Base-by-base conservation (phyloP, 73 alveolate genomes). In the Diophrys appendiculata region DNA sequence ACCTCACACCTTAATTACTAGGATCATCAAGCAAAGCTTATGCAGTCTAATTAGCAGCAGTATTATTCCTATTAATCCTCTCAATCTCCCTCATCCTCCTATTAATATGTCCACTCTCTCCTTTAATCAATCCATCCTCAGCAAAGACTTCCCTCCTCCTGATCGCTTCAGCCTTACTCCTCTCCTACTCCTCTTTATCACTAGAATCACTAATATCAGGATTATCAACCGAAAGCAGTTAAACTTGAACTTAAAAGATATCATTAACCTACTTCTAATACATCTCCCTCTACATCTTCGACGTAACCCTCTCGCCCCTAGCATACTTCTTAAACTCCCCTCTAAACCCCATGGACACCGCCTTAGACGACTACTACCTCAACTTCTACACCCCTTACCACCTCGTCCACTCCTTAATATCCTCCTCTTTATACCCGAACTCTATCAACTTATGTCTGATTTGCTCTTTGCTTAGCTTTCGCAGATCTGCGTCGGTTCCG, bases 401-500 rank as follows among this genome's bases (percentile, higher is more conserved):
- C 64, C 97, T 78, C 52, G 91, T 90, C 80, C 86, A 54, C 28
- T 68, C 72, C 71, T 80, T 82, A 24, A 96, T 82, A 23, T 81
- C 87, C 31, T 91, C 98, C 65, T 85, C 92, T 34, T 88, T 91
- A 54, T 76, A 78, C 24, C 99, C 99, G 26, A 92, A 77, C 64
- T 92, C 94, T 31, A 87, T 60, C 82, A 95, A 81, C 73, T 81
- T 88, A 29, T 85, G 84, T 84, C 82, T 82, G 32, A 95, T 94
- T 31, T 88, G 96, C 70, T 93, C 96, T 80, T 93, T 94, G 73
- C 92, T 87, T 52, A 96, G 89, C 75, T 91, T 96, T 76, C 99
- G 79, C 81, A 96, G 88, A 86, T 96, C 99, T 33, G 98, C 98
- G 64, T 96, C 96, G 29, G 99, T 96, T 2, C 99, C 99, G 22